Evolutionary conservation across 2,329 filamentous ascomycete genomes (phyloP).

Genomic region (Ophiostoma himal-ulmi): DNA sequence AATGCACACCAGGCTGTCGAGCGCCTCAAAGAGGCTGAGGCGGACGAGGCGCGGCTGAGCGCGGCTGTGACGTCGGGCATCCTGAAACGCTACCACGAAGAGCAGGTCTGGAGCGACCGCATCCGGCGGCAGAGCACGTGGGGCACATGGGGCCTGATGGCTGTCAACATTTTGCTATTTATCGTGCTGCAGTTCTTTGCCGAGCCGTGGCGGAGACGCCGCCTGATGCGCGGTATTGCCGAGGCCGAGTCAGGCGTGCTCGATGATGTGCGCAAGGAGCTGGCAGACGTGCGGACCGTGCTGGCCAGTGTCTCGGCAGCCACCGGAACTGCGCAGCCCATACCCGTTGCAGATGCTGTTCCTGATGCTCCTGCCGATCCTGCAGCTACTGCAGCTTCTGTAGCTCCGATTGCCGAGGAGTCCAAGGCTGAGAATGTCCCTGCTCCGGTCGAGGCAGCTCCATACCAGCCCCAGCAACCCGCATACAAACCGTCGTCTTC

Average conservation of each 20-base stretch:
- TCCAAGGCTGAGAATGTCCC: neutral
- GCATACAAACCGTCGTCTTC: neutral
- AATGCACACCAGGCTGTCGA: conserved; percentile 68
- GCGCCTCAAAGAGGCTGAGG: conserved; percentile 67
- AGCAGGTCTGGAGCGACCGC: conserved; percentile 98
- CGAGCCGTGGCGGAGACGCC: conserved; percentile 81
- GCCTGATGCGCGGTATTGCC: conserved; percentile 77
- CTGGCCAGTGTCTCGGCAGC: conserved; percentile 27
- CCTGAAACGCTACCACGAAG: conserved; percentile 89
- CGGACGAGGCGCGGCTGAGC: conserved; percentile 69
- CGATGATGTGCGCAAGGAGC: conserved; percentile 44
- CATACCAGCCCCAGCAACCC: neutral
- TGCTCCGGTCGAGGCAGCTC: neutral
- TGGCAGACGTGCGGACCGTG: conserved; percentile 34
- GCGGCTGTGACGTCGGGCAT: conserved; percentile 75
- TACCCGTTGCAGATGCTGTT: neutral
- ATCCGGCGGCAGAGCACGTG: conserved; percentile 94
- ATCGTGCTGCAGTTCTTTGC: conserved; percentile 80
- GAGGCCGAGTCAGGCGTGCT: conserved; percentile 63
- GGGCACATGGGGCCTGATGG: conserved; percentile 98
- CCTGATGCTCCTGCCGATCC: neutral
- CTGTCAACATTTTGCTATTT: conserved; percentile 86
- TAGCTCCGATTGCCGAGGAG: neutral
- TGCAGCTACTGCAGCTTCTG: neutral
- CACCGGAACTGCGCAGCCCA: neutral